These are phyloP conservation scores for Dothistroma pini DNA, from an alignment of 2,329 filamentous ascomycete species.

Conservation along the genomic window DNA sequence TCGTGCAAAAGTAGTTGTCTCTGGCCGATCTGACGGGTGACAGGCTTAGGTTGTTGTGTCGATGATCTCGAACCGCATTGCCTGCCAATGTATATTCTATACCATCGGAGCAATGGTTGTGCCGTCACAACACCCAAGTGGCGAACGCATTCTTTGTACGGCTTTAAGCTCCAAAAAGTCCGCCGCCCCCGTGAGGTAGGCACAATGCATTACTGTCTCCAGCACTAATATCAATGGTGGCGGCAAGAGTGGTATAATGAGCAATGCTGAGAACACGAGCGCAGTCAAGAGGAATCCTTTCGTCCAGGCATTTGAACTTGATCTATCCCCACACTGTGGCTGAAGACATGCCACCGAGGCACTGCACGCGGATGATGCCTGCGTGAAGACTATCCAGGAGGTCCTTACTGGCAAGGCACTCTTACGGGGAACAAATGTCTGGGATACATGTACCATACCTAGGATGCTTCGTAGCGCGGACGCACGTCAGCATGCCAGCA, in stretches of 20 bases:
- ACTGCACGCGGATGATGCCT: background rate
- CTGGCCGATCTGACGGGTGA: no score
- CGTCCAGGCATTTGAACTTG: background rate
- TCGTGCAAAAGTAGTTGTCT: background rate
- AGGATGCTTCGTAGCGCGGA: background rate
- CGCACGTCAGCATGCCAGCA: slow-evolving; percentile 5
- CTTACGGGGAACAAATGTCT: background rate
- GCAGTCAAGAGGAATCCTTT: background rate
- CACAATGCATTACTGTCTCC: background rate
- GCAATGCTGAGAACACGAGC: background rate
- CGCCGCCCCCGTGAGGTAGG: no score
- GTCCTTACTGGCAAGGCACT: background rate
- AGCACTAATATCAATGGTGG: background rate
- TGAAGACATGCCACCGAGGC: background rate
- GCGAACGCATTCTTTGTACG: background rate
- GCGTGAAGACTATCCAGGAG: background rate
- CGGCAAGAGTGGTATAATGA: background rate
- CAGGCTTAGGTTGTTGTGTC: no score
- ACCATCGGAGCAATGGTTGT: background rate
- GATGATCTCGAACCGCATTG: background rate
- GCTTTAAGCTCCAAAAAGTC: background rate
- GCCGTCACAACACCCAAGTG: background rate
- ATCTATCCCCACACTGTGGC: background rate
- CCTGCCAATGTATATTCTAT: background rate
- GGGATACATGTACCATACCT: background rate